A percentile compares a stretch with the other conserved stretches of the same genome.
phyloP scores from a whole-genome alignment of 202 grass and related monocot species.

The Panicum hallii region DNA sequence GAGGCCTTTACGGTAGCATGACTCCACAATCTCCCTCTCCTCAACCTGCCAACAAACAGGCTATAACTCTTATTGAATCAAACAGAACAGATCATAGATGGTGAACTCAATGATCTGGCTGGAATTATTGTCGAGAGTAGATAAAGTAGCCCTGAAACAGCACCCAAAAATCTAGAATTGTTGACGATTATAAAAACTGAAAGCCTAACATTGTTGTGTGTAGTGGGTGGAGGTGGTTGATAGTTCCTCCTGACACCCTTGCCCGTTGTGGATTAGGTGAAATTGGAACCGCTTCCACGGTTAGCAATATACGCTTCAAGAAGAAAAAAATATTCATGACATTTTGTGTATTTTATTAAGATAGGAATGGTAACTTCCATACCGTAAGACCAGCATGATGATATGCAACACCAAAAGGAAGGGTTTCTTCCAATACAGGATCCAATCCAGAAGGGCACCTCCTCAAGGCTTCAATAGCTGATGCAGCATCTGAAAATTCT shows the following conservation, averaged over 20 bases:
- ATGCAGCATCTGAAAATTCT: constrained; percentile 71
- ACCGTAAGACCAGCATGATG: constrained; percentile 99
- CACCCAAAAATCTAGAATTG: constrained; percentile 31
- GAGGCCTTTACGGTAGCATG: constrained; percentile 93
- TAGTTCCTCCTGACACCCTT: background rate
- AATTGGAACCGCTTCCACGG: constrained; percentile 34
- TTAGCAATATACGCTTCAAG: constrained; percentile 11
- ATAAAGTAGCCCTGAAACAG: constrained; percentile 14
- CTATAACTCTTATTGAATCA: constrained; percentile 21
- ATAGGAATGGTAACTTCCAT: constrained; percentile 45
- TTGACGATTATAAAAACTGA: constrained; percentile 31
- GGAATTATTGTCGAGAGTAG: background rate
- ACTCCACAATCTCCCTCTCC: constrained; percentile 96
- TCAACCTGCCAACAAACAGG: constrained; percentile 65
- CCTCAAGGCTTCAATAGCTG: constrained; percentile 86
- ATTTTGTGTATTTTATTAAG: constrained; percentile 15
- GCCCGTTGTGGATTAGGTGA: constrained; percentile 3
- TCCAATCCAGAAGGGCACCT: constrained; percentile 88
- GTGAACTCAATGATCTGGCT: constrained; percentile 14
- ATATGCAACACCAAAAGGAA: constrained; percentile 93
- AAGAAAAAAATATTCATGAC: background rate
- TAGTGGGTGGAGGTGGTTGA: background rate
- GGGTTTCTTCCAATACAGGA: constrained; percentile 87
- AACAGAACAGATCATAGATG: constrained; percentile 35
- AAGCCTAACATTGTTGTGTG: constrained; percentile 10